Evolutionary conservation across 1,284 basidiomycete species (phyloP).

Genomic region (Tranzscheliella williamsii): DNA sequence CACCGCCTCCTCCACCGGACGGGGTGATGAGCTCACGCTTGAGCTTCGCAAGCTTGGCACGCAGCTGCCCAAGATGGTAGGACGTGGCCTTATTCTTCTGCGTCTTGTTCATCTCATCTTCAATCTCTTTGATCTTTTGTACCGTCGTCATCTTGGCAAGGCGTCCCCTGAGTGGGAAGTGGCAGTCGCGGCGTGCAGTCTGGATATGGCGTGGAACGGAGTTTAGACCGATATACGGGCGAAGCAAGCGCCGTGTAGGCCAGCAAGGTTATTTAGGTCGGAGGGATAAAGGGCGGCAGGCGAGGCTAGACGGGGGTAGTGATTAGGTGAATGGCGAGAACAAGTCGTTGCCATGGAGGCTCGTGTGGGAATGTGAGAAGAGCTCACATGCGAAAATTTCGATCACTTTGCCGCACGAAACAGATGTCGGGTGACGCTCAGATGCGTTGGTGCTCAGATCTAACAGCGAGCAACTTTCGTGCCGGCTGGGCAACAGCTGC

Average conservation of each 20-base stretch:
- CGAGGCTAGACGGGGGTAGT: too few relatives aligned
- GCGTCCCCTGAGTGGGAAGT: too few relatives aligned
- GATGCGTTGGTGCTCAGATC: conserved; percentile 1
- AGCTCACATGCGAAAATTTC: conserved; percentile 25
- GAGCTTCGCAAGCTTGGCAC: conserved; percentile 97
- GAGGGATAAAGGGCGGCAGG: too few relatives aligned
- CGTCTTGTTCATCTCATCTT: conserved; percentile 65
- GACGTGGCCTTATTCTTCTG: conserved; percentile 85
- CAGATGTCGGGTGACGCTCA: conserved; percentile 19
- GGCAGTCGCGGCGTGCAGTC: not conserved
- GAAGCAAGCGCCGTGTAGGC: too few relatives aligned
- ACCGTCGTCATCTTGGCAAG: conserved; percentile 45
- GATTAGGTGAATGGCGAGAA: too few relatives aligned
- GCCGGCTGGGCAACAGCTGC: too few relatives aligned
- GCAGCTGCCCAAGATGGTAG: conserved; percentile 93
- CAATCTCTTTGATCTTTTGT: conserved; percentile 59
- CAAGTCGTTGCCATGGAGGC: too few relatives aligned
- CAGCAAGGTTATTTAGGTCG: too few relatives aligned
- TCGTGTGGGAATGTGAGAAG: too few relatives aligned
- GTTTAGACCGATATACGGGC: not conserved
- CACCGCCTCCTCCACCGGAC: conserved; percentile 79
- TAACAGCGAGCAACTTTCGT: too few relatives aligned
- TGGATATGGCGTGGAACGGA: not conserved
- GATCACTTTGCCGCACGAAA: conserved; percentile 27
- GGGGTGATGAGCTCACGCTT: conserved; percentile 89